These are phyloP conservation scores for Nannochloropsis gaditana DNA, from an alignment of 108 stramenopile genomes.

Conservation along the genomic window DNA sequence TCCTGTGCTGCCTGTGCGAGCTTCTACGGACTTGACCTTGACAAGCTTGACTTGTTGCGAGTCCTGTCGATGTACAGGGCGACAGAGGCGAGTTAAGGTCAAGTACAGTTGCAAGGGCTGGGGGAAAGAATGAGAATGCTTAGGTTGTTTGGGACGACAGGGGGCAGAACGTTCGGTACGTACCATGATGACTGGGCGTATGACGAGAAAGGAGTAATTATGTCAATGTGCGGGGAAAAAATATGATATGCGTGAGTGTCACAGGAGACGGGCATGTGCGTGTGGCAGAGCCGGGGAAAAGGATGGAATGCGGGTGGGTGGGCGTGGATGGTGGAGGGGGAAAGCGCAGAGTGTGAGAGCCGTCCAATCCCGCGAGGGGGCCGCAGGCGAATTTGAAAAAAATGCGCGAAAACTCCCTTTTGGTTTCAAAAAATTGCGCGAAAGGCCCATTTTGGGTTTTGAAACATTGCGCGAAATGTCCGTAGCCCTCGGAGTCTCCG, in stretches of 20 bases:
- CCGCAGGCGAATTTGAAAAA: no score
- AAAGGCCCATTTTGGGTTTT: no score
- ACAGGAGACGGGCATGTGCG: no score
- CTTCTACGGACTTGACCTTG: constrained; percentile 93
- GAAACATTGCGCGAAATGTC: no score
- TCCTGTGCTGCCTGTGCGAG: constrained; percentile 99
- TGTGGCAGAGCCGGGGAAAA: no score
- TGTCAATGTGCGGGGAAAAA: neutral
- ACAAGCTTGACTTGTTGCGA: constrained; percentile 82
- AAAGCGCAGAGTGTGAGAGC: no score
- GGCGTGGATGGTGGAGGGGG: no score
- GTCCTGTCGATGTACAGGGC: constrained; percentile 28
- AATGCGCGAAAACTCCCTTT: no score
- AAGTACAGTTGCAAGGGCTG: neutral
- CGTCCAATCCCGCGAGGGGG: no score
- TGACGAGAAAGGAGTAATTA: neutral
- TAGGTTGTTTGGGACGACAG: neutral
- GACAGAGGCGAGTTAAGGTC: neutral
- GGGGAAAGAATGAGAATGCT: neutral
- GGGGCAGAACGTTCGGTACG: neutral
- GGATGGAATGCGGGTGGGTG: no score
- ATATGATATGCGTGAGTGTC: neutral
- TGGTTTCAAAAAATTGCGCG: no score
- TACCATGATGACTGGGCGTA: constrained; percentile 12
- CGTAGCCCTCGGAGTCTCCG: no score